These are phyloP conservation scores for Salvia rosmarinus DNA, from an alignment of 257 asterid genomes.

Conservation along the genomic window DNA sequence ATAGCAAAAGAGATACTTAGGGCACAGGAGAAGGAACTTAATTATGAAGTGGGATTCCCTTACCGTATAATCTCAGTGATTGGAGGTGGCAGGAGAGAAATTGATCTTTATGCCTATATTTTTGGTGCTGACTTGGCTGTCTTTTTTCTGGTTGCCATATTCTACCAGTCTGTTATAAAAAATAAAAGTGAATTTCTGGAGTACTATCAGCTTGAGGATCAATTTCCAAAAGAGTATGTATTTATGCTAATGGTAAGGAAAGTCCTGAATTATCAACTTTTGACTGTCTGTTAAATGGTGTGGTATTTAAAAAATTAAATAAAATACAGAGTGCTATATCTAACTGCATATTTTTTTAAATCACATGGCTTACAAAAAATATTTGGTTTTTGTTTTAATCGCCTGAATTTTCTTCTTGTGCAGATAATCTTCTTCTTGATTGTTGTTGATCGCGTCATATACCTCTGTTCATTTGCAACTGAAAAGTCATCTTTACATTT, in stretches of 20 bases:
- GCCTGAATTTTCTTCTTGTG: conserved; percentile 44
- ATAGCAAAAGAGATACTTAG: conserved; percentile 79
- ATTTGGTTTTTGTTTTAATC: conserved; percentile 25
- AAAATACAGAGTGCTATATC: neutral
- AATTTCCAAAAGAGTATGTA: conserved; percentile 92
- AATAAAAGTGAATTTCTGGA: conserved; percentile 89
- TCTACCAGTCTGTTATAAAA: conserved; percentile 87
- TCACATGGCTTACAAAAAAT: neutral
- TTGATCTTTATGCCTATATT: conserved; percentile 91
- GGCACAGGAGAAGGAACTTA: conserved; percentile 57
- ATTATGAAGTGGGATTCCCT: conserved; percentile 78
- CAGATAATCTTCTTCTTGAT: conserved; percentile 97
- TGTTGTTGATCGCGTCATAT: conserved; percentile 91
- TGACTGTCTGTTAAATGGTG: neutral
- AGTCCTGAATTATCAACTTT: neutral
- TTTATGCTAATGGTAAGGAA: conserved; percentile 84
- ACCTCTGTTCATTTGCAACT: conserved; percentile 88
- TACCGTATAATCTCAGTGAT: conserved; percentile 72
- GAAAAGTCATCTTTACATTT: conserved; percentile 87
- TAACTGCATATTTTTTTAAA: neutral
- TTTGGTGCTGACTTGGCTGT: conserved; percentile 95
- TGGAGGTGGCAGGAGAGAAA: conserved; percentile 96
- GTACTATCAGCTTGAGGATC: conserved; percentile 99
- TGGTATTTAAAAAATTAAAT: neutral
- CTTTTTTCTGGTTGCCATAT: conserved; percentile 91